Percentiles rank a stretch among this genome's conserved stretches.
Evolutionary conservation across 1,139 yeast species (phyloP).

Genomic region (Kodamaea alishanica): DNA sequence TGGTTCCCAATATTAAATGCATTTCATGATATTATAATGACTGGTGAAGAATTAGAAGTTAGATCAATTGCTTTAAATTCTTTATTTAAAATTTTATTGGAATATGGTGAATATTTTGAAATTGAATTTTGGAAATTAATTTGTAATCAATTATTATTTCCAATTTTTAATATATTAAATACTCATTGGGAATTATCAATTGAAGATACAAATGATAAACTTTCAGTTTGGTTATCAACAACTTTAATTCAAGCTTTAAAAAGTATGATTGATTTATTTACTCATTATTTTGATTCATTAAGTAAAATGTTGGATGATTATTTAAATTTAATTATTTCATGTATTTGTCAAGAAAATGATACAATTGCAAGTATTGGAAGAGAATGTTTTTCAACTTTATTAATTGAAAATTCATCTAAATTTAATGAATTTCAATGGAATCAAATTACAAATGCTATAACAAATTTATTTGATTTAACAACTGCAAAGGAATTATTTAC

Average conservation of each 20-base stretch:
- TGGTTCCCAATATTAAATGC: constrained; percentile 86
- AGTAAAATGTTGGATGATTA: constrained; percentile 73
- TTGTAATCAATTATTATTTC: constrained; percentile 77
- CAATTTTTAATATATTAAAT: constrained; percentile 79
- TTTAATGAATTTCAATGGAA: constrained; percentile 72
- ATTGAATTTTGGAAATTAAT: constrained; percentile 77
- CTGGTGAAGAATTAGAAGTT: constrained; percentile 91
- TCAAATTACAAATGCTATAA: constrained; percentile 61
- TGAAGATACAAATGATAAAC: constrained; percentile 64
- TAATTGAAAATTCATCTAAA: constrained; percentile 67
- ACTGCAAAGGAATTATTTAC: constrained; percentile 83
- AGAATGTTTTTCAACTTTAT: constrained; percentile 75
- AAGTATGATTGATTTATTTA: constrained; percentile 78
- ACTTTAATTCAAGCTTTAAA: constrained; percentile 93
- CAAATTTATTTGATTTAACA: constrained; percentile 69
- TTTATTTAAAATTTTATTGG: constrained; percentile 76
- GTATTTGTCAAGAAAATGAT: constrained; percentile 95
- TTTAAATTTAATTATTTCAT: constrained; percentile 71
- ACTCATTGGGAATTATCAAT: constrained; percentile 71
- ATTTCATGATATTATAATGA: constrained; percentile 86
- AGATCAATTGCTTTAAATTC: constrained; percentile 82
- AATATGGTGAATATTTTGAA: constrained; percentile 75
- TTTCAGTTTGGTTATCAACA: constrained; percentile 94
- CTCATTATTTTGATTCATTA: constrained; percentile 73
- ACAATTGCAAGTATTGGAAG: constrained; percentile 94